phyloP scores from a whole-genome alignment of 164 flowering plant species.

The Stephania japonica region DNA sequence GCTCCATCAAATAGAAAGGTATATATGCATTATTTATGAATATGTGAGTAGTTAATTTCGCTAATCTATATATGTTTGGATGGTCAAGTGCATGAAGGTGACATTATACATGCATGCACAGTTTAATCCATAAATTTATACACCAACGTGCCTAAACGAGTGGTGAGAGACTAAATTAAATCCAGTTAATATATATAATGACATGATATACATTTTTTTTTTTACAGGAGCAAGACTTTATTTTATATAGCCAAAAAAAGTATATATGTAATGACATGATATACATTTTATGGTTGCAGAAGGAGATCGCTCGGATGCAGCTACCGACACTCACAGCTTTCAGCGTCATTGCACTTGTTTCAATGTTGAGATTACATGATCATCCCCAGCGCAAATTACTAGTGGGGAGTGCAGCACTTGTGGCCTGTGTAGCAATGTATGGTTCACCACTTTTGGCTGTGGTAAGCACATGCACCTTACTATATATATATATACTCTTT shows the following conservation, averaged over 20 bases:
- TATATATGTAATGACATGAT: not conserved
- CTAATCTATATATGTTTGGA: not conserved
- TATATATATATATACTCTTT: too few species aligned
- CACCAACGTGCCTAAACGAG: too few species aligned
- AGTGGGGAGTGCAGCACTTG: conserved; percentile 55
- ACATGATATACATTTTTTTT: too few species aligned
- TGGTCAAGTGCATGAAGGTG: not conserved
- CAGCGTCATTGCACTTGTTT: conserved; percentile 28
- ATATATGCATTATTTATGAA: conserved; percentile 1
- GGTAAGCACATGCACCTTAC: conserved; percentile 31
- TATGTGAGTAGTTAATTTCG: not conserved
- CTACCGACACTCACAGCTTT: conserved; percentile 27
- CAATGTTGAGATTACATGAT: conserved; percentile 43
- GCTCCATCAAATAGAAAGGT: conserved; percentile 47
- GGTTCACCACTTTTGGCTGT: conserved; percentile 59
- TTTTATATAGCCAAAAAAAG: too few species aligned
- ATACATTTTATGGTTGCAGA: conserved; percentile 32
- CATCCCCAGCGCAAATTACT: conserved; percentile 53
- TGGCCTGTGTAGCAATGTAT: conserved; percentile 59
- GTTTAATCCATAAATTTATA: not conserved
- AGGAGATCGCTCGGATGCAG: conserved; percentile 23
- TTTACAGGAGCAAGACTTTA: too few species aligned
- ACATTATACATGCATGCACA: not conserved
- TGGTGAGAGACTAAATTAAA: too few species aligned
- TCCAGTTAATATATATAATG: too few species aligned